Evolutionary conservation across 2,329 filamentous ascomycete species (phyloP), one percentile per base, ranked within the genome.

Genomic region (Colletotrichum abscissum): DNA sequence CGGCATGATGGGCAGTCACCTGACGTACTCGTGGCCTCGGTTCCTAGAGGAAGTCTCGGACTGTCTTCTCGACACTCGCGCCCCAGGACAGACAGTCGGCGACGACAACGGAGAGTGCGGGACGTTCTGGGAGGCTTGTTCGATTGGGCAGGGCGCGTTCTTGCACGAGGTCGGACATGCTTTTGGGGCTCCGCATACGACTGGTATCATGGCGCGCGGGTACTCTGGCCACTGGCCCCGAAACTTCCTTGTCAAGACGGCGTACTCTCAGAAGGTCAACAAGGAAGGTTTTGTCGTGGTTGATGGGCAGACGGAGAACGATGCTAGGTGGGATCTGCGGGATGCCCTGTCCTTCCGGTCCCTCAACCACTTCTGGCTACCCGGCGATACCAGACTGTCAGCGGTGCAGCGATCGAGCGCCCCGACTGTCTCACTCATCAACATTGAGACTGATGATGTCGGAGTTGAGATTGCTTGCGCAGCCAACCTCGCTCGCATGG

Each of bases 1-100:
- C 67, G 92, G 91, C 14, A 91, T 94, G 59, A 94, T 93, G 78
- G 92, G 92, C 9, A 94, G 92, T 49, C 92, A 93, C 78, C 87
- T 89, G 74, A 86, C 94, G 26, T 92, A 94, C 77, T 91, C 90
- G 73, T 94, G 93, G 80, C 92, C 92, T 1, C 88, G 91, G 1
- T 91, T 90, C 77, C 82, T 94, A 38, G 92, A 94, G 79, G 92
- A 94, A 75, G 88, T 94, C 5, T 67, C 80, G 2, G 75, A 75
- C 87, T 91, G 69, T 87, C 90, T 76, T 26, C 76, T 81, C 1
- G 85, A 87, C 64, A 76, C 73, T 8, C 77, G 79, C 2, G 26
- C 75, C 0, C 81, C 84, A 0, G 86, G 84, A 0, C 78, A 82
- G 33, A 79, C 79, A 0, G 81, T 85, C 2, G 83, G 81, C 0